Percentiles rank a stretch among this genome's conserved stretches.
Evolutionary conservation across 352 stramenopile species (phyloP).

Genomic region (Globisporangium splendens): DNA sequence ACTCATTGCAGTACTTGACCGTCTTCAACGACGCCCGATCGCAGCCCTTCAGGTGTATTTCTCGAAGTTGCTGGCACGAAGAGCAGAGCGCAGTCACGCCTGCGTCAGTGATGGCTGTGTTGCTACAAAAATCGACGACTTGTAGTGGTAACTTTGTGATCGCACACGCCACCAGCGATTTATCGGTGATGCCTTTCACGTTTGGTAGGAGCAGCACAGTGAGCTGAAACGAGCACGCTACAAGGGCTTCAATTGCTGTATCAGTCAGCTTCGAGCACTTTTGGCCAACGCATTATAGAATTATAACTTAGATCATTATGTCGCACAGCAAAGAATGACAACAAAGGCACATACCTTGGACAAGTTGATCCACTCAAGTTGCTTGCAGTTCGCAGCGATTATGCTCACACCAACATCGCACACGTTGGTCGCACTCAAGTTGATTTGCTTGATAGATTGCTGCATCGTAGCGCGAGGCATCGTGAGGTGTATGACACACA

Average conservation of each 20-base stretch:
- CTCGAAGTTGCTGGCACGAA: conserved; percentile 41
- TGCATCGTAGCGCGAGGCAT: conserved; percentile 12
- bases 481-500: conserved; percentile 32
- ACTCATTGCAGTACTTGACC: conserved; percentile 29
- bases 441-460: conserved; percentile 24
- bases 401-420: conserved; percentile 60
- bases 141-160: conserved; percentile 37
- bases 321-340: too few relatives aligned
- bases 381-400: conserved; percentile 37
- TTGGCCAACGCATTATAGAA: not conserved
- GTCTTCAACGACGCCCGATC: conserved; percentile 42
- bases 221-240: conserved; percentile 36
- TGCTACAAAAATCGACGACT: conserved; percentile 50
- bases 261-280: conserved; percentile 54
- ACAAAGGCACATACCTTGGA: conserved; percentile 37
- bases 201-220: conserved; percentile 35
- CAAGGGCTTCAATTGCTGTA: conserved; percentile 42
- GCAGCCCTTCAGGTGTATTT: conserved; percentile 61
- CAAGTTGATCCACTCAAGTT: conserved; percentile 48
- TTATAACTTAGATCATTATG: not conserved
- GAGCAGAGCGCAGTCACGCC: conserved; percentile 35
- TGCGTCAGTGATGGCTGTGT: conserved; percentile 53
- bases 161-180: conserved; percentile 37
- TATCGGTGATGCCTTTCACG: conserved; percentile 43
- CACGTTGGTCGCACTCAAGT: conserved; percentile 49